These are phyloP conservation scores for Balakata baccata DNA, from an alignment of 345 rosid species.

Conservation along the genomic window DNA sequence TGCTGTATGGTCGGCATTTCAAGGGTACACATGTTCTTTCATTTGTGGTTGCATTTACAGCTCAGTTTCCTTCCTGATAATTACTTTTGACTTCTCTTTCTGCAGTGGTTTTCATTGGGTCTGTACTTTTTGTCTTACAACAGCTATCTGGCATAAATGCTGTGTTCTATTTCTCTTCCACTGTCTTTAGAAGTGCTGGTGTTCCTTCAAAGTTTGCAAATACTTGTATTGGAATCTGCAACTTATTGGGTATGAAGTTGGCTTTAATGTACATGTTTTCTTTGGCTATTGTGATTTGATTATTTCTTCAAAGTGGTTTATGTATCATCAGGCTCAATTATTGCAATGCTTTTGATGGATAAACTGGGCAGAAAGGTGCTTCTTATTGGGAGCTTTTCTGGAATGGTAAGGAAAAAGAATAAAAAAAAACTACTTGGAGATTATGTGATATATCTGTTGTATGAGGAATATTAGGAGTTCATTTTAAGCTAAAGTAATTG, in stretches of 20 bases:
- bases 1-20: slow-evolving; percentile 65
- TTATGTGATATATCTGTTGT: background rate
- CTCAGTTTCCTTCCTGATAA: slow-evolving; percentile 26
- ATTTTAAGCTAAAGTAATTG: background rate
- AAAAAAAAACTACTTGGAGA: background rate
- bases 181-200: slow-evolving; percentile 86
- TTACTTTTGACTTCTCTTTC: slow-evolving; percentile 38
- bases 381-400: slow-evolving; percentile 86
- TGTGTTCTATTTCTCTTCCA: slow-evolving; percentile 90
- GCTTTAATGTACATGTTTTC: slow-evolving; percentile 7
- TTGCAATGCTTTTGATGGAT: slow-evolving; percentile 87
- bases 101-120: slow-evolving; percentile 97
- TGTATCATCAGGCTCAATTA: slow-evolving; percentile 53
- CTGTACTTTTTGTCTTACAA: slow-evolving; percentile 91
- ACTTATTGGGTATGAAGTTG: slow-evolving; percentile 57
- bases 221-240: slow-evolving; percentile 73
- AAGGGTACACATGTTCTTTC: slow-evolving; percentile 44
- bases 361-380: slow-evolving; percentile 85
- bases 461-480: background rate
- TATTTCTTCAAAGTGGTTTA: slow-evolving; percentile 19
- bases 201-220: slow-evolving; percentile 86
- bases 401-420: slow-evolving; percentile 55
- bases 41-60: slow-evolving; percentile 10
- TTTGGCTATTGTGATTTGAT: slow-evolving; percentile 14
- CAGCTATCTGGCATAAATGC: slow-evolving; percentile 97